Evolutionary conservation across 2,329 filamentous ascomycete species (phyloP).

Genomic region (Dothideomycetes sp.): DNA sequence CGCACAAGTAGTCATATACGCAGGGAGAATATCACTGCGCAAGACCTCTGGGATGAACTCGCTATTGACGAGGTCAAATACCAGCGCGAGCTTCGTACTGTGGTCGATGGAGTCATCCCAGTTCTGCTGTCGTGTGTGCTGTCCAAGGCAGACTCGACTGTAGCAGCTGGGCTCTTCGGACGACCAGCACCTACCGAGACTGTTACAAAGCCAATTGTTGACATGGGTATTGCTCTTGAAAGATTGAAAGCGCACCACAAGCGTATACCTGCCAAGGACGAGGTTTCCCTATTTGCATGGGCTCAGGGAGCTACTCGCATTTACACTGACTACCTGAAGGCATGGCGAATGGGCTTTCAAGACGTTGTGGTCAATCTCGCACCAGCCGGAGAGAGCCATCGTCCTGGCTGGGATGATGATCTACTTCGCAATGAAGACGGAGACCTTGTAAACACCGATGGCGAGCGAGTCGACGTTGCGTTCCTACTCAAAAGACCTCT

Average conservation of each 20-base stretch:
- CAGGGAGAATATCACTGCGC: constrained; percentile 55
- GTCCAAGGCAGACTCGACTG: constrained; percentile 46
- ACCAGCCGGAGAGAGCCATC: constrained; percentile 49
- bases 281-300: constrained; percentile 67
- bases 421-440: constrained; percentile 49
- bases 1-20: constrained; percentile 66
- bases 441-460: constrained; percentile 57
- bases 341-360: constrained; percentile 89
- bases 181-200: constrained; percentile 45
- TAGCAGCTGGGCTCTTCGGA: constrained; percentile 57
- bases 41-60: constrained; percentile 71
- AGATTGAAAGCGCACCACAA: constrained; percentile 71
- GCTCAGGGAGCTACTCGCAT: constrained; percentile 65
- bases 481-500: constrained; percentile 84
- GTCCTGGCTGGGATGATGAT: constrained; percentile 37
- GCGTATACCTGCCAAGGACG: constrained; percentile 63
- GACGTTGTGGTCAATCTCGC: constrained; percentile 90
- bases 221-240: constrained; percentile 87
- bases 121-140: constrained; percentile 80
- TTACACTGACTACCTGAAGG: constrained; percentile 75
- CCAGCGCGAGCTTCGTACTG: constrained; percentile 76
- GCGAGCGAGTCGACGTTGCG: constrained; percentile 86
- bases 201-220: constrained; percentile 76
- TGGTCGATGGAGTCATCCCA: constrained; percentile 91
- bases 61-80: constrained; percentile 78